Base-by-base conservation (phyloP, 257 asterid species). In the Gentiana dahurica region DNA sequence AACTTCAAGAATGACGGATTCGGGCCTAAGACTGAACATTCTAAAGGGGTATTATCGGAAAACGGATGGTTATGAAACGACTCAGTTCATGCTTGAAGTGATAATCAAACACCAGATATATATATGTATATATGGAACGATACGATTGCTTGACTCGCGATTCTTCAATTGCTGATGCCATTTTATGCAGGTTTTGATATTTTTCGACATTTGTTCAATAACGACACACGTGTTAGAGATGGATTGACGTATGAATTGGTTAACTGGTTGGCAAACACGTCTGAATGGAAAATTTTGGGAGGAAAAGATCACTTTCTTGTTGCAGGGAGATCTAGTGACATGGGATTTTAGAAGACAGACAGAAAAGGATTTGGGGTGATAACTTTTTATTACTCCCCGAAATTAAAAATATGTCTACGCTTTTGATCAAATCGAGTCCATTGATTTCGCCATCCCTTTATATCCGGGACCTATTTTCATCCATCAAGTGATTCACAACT, bases 241-340 rank as follows among this genome's bases (percentile, higher is more conserved):
- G 39, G 51, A 11, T 38, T 50, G 24, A 44, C 61, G 8, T 8
- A 39, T 57, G 51, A 37, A 34, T 57, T 57, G 36, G 61, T 34
- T 6, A 46, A 57, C 12, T 57, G 61, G 61, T 13, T 57, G 24
- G 15, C 50, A 10, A 41, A 57, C 9, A 57, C 38, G 35, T 36
- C 35, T 4, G 61, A 57, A 34, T 57, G 61, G 61, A 33, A 37
- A 34, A 57, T 57, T 32, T 38, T 41, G 61, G 61, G 61, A 41
- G 61, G 61, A 36, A 57, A 57, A n/a, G 61, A 57, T 39, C 61
- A 57, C 15, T 57, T 57, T 57, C 50, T 57, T 4, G 61, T 57
- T n/a, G 50, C 50, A 6, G 61, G 61, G 4, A 41, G 61, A 12
- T 24, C 24, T 24, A 24, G 43, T 57, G 8, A 57, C 61, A 12